These are phyloP conservation scores for Yamadazyma conglobata DNA, from an alignment of 1,139 yeast species.

Conservation along the genomic window DNA sequence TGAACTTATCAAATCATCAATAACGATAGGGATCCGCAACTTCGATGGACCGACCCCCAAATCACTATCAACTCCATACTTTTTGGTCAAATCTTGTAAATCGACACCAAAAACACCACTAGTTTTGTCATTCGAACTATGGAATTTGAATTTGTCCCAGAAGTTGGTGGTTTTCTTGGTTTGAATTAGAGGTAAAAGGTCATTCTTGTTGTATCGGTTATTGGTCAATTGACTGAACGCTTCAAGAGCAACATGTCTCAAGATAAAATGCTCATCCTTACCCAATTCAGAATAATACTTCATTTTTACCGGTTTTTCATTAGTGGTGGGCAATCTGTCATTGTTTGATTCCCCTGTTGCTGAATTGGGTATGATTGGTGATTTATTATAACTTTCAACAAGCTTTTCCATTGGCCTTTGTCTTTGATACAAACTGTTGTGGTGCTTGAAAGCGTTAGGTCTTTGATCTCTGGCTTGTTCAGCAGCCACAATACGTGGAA, in stretches of 20 bases:
- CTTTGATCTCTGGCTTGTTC: slow-evolving; percentile 93
- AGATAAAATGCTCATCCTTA: slow-evolving; percentile 55
- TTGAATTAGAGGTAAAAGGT: slow-evolving; percentile 53
- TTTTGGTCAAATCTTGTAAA: slow-evolving; percentile 63
- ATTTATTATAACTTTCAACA: slow-evolving; percentile 9
- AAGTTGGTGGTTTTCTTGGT: slow-evolving; percentile 53
- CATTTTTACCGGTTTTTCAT: slow-evolving; percentile 2
- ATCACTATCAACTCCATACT: slow-evolving; percentile 83
- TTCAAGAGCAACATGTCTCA: slow-evolving; percentile 67
- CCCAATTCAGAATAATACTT: slow-evolving; percentile 72
- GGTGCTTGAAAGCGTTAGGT: slow-evolving; percentile 80
- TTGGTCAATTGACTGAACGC: slow-evolving; percentile 47
- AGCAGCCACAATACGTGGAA: slow-evolving; percentile 94
- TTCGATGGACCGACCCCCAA: slow-evolving; percentile 83
- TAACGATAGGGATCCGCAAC: slow-evolving; percentile 76
- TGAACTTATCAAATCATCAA: slow-evolving; percentile 82
- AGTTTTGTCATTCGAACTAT: slow-evolving; percentile 24
- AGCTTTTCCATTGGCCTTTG: slow-evolving; percentile 26
- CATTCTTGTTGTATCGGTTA: slow-evolving; percentile 44
- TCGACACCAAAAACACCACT: slow-evolving; percentile 74
- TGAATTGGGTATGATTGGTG: slow-evolving; percentile 17
- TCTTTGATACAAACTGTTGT: slow-evolving; percentile 44
- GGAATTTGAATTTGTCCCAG: slow-evolving; percentile 68
- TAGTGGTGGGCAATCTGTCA: neutral
- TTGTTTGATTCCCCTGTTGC: slow-evolving; percentile 3